Conservation (phyloP, 2,329 filamentous ascomycete species). For the Plectosphaerella cucumerina region DNA sequence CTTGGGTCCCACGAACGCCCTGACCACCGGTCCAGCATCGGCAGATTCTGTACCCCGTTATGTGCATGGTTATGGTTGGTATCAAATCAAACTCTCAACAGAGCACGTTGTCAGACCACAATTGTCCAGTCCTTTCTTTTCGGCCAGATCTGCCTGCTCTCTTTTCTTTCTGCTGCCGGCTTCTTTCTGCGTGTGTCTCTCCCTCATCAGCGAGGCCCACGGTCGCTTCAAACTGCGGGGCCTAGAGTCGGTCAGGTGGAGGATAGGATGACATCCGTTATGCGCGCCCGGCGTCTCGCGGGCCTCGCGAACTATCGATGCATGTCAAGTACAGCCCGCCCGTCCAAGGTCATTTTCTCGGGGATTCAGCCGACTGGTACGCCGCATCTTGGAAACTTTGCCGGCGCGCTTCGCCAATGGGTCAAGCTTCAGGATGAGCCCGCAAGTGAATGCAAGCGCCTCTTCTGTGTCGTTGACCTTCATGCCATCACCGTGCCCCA, state of each 20-base stretch:
- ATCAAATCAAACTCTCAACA: neutral
- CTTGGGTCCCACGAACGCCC: too few relatives aligned
- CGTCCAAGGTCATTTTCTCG: slow-evolving; percentile 68
- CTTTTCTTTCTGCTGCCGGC: too few relatives aligned
- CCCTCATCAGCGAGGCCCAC: too few relatives aligned
- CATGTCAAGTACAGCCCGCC: slow-evolving; percentile 1
- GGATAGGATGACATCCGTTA: neutral
- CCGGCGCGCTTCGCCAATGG: slow-evolving; percentile 87
- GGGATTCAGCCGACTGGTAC: slow-evolving; percentile 95
- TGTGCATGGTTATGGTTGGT: too few relatives aligned
- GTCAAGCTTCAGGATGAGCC: slow-evolving; percentile 69
- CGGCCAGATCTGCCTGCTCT: too few relatives aligned
- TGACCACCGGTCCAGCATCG: too few relatives aligned
- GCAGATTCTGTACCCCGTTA: too few relatives aligned
- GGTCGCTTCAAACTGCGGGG: too few relatives aligned
- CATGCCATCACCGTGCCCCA: slow-evolving; percentile 86
- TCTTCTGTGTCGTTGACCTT: slow-evolving; percentile 89
- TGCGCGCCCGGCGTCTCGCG: slow-evolving; percentile 1
- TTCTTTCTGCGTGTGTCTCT: too few relatives aligned
- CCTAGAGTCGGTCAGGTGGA: too few relatives aligned
- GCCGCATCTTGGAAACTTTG: slow-evolving; percentile 92
- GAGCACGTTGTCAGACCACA: neutral
- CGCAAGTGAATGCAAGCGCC: slow-evolving; percentile 52
- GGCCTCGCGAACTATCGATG: neutral
- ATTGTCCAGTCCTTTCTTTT: too few relatives aligned